Percentiles rank a stretch among this genome's conserved stretches.
Evolutionary conservation across 2,329 filamentous ascomycete species (phyloP).

Genomic region (Calonectria pseudoturangicola): DNA sequence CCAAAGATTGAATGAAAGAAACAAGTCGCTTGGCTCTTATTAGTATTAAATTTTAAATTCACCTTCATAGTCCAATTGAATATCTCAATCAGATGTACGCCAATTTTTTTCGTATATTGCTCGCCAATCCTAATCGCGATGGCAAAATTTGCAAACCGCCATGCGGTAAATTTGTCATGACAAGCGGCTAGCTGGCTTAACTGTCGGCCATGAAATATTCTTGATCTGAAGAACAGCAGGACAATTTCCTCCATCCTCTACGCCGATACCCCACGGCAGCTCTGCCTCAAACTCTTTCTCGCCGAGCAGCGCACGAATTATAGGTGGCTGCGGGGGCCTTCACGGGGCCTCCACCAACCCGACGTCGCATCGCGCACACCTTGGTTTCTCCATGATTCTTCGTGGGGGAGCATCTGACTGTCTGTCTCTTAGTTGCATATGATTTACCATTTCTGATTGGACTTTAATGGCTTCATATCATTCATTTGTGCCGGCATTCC

Average conservation of each 20-base stretch:
- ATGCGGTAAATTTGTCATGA: not conserved
- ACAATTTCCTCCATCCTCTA: not conserved
- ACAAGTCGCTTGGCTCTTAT: not conserved
- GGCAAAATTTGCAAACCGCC: not conserved
- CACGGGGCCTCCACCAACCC: not conserved
- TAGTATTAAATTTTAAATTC: too few species aligned
- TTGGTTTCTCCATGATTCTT: not conserved
- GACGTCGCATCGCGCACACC: not conserved
- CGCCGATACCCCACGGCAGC: not conserved
- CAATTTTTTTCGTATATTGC: not conserved
- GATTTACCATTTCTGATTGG: not conserved
- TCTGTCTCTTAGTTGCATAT: not conserved
- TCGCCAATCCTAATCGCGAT: not conserved
- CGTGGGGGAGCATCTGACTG: constrained; percentile 8
- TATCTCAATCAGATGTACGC: too few species aligned
- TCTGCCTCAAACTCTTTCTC: constrained; percentile 1
- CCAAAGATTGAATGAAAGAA: not conserved
- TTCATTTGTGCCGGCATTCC: not conserved
- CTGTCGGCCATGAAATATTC: not conserved
- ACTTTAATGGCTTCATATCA: not conserved
- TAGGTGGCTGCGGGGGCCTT: not conserved
- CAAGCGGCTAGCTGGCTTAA: not conserved
- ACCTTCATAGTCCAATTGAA: too few species aligned
- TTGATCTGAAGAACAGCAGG: not conserved
- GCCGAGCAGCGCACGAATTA: not conserved